Percentiles rank a stretch among this genome's conserved stretches.
phyloP scores from a whole-genome alignment of 106 monocot species.

The Dendrobium huoshanense region DNA sequence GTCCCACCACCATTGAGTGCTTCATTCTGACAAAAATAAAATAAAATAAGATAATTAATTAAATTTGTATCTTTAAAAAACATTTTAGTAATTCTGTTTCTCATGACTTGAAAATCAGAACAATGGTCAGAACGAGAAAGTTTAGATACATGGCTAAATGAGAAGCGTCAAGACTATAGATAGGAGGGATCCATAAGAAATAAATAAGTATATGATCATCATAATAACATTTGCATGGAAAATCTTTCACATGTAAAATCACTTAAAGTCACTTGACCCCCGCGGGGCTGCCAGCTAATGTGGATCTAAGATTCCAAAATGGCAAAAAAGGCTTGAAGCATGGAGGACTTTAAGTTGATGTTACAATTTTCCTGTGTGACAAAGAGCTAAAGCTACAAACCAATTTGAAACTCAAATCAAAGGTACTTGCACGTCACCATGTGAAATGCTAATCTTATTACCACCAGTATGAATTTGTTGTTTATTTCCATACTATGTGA shows the following conservation, averaged over 20 bases:
- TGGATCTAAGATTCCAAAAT: too few relatives aligned
- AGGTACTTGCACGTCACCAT: background rate
- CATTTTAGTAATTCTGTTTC: background rate
- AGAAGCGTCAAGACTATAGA: background rate
- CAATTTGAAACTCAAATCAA: background rate
- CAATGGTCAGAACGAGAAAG: too few relatives aligned
- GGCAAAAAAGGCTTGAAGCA: too few relatives aligned
- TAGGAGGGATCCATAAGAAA: background rate
- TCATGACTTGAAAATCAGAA: too few relatives aligned
- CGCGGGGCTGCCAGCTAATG: too few relatives aligned
- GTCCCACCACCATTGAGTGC: slow-evolving; percentile 89
- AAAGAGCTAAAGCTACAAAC: background rate
- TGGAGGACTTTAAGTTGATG: too few relatives aligned
- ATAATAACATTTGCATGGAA: background rate
- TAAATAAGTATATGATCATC: background rate
- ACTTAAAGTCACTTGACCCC: too few relatives aligned
- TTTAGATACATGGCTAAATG: background rate
- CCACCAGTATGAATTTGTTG: too few relatives aligned
- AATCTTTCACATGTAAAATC: background rate
- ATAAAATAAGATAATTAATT: background rate
- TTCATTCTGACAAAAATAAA: slow-evolving; percentile 62
- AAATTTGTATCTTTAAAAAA: background rate
- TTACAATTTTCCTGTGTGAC: background rate
- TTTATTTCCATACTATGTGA: background rate
- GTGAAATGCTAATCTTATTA: background rate